Evolutionary conservation across 2,329 filamentous ascomycete genomes (phyloP).

Genomic region (Stemphylium vesicarium): DNA sequence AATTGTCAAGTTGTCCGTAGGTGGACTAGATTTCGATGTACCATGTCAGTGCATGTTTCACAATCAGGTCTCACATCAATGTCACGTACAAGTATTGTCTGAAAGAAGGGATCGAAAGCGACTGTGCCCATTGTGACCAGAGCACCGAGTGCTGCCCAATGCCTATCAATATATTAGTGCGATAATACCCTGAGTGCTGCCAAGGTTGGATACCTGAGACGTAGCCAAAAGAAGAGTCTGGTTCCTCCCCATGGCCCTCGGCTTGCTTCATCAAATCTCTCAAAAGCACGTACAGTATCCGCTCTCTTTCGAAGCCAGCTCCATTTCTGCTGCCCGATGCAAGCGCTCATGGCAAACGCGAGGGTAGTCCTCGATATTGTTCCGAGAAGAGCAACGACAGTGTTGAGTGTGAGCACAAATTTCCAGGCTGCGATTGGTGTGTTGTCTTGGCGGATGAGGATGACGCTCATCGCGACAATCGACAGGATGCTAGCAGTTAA

Average conservation of each 20-base stretch:
- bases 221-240: constrained; percentile 15
- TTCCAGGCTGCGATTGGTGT: constrained; percentile 12
- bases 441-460: constrained; percentile 9
- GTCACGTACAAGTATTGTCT: background rate
- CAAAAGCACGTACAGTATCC: constrained; percentile 6
- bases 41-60: too few relatives aligned
- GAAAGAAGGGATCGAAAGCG: constrained; percentile 1
- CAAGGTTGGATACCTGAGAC: background rate
- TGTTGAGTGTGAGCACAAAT: constrained; percentile 15
- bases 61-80: too few relatives aligned
- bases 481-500: background rate
- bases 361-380: constrained; percentile 17
- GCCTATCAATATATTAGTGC: background rate
- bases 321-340: constrained; percentile 24
- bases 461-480: constrained; percentile 9
- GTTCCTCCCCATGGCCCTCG: constrained; percentile 18
- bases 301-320: constrained; percentile 11
- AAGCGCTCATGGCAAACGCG: constrained; percentile 18
- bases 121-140: background rate
- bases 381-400: constrained; percentile 10
- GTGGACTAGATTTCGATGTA: background rate
- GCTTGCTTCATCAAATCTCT: constrained; percentile 23
- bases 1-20: background rate
- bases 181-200: fast-evolving
- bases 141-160: constrained; percentile 1